These are phyloP conservation scores for Trichoderma polysporum DNA, from an alignment of 2,329 filamentous ascomycete genomes.

Conservation along the genomic window DNA sequence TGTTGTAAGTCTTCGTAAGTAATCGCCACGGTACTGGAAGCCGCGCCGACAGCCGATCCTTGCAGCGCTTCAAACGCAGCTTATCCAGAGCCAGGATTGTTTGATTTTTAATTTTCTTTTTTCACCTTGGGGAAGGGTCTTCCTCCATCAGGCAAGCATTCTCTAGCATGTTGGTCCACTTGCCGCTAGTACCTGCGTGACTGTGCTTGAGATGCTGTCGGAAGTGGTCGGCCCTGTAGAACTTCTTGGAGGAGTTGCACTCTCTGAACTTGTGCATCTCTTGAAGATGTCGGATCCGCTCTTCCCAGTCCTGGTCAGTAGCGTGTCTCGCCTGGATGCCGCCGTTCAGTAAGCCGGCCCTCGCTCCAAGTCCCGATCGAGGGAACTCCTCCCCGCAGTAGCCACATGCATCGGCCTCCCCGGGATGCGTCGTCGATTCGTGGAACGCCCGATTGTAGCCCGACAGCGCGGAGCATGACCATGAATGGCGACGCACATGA, in stretches of 20 bases:
- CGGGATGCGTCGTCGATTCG: slow-evolving; percentile 66
- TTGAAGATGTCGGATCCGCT: slow-evolving; percentile 81
- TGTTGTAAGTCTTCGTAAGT: not conserved
- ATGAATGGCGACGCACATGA: slow-evolving; percentile 88
- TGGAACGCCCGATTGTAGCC: slow-evolving; percentile 83
- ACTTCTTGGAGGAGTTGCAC: slow-evolving; percentile 98
- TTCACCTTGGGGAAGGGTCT: slow-evolving; percentile 49
- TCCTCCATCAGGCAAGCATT: slow-evolving; percentile 93
- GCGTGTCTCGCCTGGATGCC: slow-evolving; percentile 45
- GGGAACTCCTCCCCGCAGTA: slow-evolving; percentile 93
- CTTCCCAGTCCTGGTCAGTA: slow-evolving; percentile 86
- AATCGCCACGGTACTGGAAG: slow-evolving; percentile 1
- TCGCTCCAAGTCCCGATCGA: slow-evolving; percentile 46
- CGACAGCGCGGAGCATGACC: slow-evolving; percentile 89
- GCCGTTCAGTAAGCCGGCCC: slow-evolving; percentile 34
- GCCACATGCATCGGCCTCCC: slow-evolving; percentile 78
- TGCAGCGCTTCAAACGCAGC: not conserved
- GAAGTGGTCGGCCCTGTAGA: slow-evolving; percentile 96
- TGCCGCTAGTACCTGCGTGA: slow-evolving; percentile 91
- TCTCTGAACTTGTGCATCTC: slow-evolving; percentile 94
- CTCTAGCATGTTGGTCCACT: slow-evolving; percentile 98
- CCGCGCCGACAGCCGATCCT: not conserved
- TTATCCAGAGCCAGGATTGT: not conserved
- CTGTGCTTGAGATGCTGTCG: slow-evolving; percentile 97
- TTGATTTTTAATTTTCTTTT: not conserved